phyloP scores from a whole-genome alignment of 768 basidiomycete species.

The Melanogaster broomeanus region DNA sequence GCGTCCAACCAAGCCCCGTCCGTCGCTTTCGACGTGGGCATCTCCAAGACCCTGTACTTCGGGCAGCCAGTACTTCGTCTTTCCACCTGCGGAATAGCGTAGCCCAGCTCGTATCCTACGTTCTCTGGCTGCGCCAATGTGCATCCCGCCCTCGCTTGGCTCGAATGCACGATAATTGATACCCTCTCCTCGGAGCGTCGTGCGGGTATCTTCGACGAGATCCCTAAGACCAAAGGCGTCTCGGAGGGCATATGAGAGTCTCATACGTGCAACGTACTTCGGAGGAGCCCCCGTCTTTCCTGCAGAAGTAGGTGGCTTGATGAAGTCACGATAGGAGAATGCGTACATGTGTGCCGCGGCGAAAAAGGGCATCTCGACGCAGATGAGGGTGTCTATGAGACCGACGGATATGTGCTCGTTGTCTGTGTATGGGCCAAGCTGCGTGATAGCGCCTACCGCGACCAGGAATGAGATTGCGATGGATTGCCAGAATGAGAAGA shows the following conservation, averaged over 20 bases:
- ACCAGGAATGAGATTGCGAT: slow-evolving; percentile 87
- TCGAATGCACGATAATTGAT: slow-evolving; percentile 98
- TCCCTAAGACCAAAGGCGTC: slow-evolving; percentile 89
- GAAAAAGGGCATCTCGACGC: slow-evolving; percentile 97
- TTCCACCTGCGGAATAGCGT: slow-evolving; percentile 88
- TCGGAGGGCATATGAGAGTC: slow-evolving; percentile 79
- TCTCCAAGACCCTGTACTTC: slow-evolving; percentile 49
- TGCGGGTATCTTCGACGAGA: slow-evolving; percentile 81
- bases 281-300: slow-evolving; percentile 28
- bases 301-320: slow-evolving; percentile 47
- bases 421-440: slow-evolving; percentile 86
- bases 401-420: slow-evolving; percentile 88
- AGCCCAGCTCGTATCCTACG: slow-evolving; percentile 89
- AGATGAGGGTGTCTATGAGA: slow-evolving; percentile 88
- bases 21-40: slow-evolving; percentile 37
- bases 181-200: slow-evolving; percentile 82
- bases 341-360: slow-evolving; percentile 95
- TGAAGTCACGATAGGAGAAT: slow-evolving; percentile 86
- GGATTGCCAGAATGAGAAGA: slow-evolving; percentile 99
- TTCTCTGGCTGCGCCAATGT: slow-evolving; percentile 85
- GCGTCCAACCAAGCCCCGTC: slow-evolving; percentile 33
- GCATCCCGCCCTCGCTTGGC: slow-evolving; percentile 91
- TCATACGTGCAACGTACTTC: slow-evolving; percentile 83
- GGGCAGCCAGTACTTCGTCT: slow-evolving; percentile 95
- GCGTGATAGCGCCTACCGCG: slow-evolving; percentile 71